Base-by-base conservation (phyloP, 2,329 filamentous ascomycete species). In the Drechslera avenae region DNA sequence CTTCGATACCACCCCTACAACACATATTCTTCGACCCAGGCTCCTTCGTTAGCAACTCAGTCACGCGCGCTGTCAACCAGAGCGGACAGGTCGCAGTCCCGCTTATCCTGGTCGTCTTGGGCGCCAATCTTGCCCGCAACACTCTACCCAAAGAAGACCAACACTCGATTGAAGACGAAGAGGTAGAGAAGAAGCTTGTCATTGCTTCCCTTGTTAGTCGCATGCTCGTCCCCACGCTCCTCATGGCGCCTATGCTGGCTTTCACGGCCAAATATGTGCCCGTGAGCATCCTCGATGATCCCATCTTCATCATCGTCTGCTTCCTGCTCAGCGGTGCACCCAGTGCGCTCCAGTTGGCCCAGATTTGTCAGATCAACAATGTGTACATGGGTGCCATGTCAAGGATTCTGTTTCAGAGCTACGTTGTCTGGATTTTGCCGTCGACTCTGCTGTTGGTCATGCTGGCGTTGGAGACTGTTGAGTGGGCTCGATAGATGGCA, bases 331-430 rank as follows among this genome's bases (percentile, higher is more conserved):
- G 91, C 0, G 94, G 94, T 30, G 94, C 94, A 3, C 94, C 94
- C 5, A 95, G 89, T 57, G 94, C 94, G 19, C 80, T 99, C 58
- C 94, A 99, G 76, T 79, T 99, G 68, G 93, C 94, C 5, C 94
- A 99, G 77, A 99, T 99, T 54, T 99, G 94, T 77, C 94, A 97
- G 81, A 89, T 97, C 77, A 99, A 99, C 75, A 88, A 88, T 57
- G 94, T 99, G 8, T 99, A 91, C 73, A 93, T 97, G 79, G 86
- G 88, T 14, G 91, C 94, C 40, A 97, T 99, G 92, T 89, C 90
- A 56, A 89, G 86, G 72, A 82, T 99, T 49, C 77, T 97, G 42
- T 96, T 97, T 79, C 93, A 97, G 79, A 97, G 93, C 76, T 96
- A 96, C 70, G 91, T 99, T 52, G 87, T 97, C 57, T 96, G 91